These are phyloP conservation scores for Trichoderma asperelloides DNA, from an alignment of 495 filamentous ascomycete species.

Conservation along the genomic window DNA sequence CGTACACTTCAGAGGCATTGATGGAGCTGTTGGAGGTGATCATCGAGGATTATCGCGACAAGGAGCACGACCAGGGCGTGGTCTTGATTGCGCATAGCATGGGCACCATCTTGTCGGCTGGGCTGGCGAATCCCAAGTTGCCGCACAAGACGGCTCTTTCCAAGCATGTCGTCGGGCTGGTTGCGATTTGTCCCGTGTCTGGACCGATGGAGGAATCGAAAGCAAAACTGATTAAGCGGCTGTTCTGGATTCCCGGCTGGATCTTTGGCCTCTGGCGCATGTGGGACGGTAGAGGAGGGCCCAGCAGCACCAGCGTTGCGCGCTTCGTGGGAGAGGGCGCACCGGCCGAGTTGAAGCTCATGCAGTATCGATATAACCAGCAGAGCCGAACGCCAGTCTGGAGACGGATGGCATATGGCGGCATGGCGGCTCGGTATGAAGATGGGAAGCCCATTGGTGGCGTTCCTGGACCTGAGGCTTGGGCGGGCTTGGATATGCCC, in stretches of 20 bases:
- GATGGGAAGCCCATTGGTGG: constrained; percentile 47
- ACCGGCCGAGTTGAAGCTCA: constrained; percentile 61
- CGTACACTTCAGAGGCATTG: constrained; percentile 70
- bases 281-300: constrained; percentile 77
- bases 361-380: constrained; percentile 76
- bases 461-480: constrained; percentile 59
- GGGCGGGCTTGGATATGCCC: constrained; percentile 64
- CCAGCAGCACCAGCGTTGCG: constrained; percentile 64
- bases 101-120: constrained; percentile 69
- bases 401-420: constrained; percentile 73
- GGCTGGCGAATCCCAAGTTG: constrained; percentile 58
- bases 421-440: constrained; percentile 44
- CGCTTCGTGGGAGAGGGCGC: constrained; percentile 71
- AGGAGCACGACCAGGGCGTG: constrained; percentile 58
- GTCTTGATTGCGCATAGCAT: constrained; percentile 83
- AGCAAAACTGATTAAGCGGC: constrained; percentile 39
- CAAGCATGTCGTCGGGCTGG: constrained; percentile 60
- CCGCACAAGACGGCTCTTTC: constrained; percentile 35
- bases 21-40: constrained; percentile 62
- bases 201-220: constrained; percentile 48
- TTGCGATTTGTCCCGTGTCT: constrained; percentile 72
- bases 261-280: constrained; percentile 69
- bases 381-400: constrained; percentile 76
- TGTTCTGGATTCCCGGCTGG: constrained; percentile 57
- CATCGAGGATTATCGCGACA: constrained; percentile 62